phyloP scores from a whole-genome alignment of 2,329 filamentous ascomycete genomes.

The Colletotrichum tanaceti region DNA sequence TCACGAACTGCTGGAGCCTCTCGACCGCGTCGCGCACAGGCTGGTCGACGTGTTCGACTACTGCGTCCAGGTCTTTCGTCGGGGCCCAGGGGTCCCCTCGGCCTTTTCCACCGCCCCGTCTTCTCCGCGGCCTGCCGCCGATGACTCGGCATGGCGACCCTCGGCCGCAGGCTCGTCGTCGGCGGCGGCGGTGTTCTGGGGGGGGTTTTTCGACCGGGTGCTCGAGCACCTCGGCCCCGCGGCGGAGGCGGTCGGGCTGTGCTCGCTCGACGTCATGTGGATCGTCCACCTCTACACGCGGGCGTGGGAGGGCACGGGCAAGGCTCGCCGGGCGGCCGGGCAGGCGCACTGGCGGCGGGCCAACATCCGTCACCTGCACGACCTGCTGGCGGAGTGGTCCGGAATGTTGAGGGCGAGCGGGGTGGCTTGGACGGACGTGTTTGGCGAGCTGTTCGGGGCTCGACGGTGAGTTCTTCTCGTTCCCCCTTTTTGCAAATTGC shows the following conservation, averaged over 20 bases:
- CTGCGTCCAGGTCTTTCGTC: slow-evolving; percentile 17
- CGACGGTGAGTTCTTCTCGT: background rate
- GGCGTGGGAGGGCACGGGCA: slow-evolving; percentile 13
- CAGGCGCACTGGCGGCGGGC: slow-evolving; percentile 9
- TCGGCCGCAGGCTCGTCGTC: too few species aligned
- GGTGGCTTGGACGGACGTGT: slow-evolving; percentile 4
- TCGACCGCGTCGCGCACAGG: slow-evolving; percentile 27
- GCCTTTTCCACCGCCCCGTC: background rate
- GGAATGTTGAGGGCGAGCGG: background rate
- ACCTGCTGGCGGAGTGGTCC: slow-evolving; percentile 27
- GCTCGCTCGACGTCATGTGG: slow-evolving; percentile 28
- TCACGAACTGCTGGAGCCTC: slow-evolving; percentile 23
- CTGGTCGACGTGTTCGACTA: slow-evolving; percentile 24
- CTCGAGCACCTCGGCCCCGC: slow-evolving; percentile 4
- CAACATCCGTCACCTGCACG: slow-evolving; percentile 24
- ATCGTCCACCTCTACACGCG: slow-evolving; percentile 24
- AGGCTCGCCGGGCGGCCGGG: background rate
- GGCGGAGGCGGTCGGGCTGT: slow-evolving; percentile 6
- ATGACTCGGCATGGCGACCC: too few species aligned
- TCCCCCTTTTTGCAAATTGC: too few species aligned
- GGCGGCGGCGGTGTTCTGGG: background rate
- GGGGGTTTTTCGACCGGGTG: slow-evolving; percentile 16
- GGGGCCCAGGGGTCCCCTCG: too few species aligned
- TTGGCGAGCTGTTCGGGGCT: slow-evolving; percentile 13
- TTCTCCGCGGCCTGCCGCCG: background rate